Percentiles rank a stretch among this genome's conserved stretches.
Conservation (phyloP, 139 green algal species). For the Tetraselmis chui region DNA sequence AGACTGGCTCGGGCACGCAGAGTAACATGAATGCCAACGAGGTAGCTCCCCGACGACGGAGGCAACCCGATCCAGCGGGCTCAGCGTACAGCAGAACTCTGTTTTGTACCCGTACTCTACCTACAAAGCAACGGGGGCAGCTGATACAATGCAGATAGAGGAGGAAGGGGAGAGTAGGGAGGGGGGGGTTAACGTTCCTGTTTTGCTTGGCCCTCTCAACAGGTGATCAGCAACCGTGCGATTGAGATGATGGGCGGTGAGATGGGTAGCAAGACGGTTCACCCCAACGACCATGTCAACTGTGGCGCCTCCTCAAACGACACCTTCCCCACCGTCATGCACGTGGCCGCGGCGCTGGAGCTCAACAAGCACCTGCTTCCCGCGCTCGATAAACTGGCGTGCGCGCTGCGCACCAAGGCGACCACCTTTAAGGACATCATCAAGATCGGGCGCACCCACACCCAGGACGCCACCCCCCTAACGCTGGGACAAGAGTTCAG, state of each 20-base stretch:
- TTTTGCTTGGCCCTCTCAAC: too few species aligned
- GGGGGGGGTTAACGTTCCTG: too few species aligned
- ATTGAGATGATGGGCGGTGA: conserved; percentile 77
- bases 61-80: too few species aligned
- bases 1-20: conserved; percentile 90
- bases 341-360: conserved; percentile 80
- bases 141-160: too few species aligned
- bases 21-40: conserved; percentile 98
- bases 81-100: too few species aligned
- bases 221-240: conserved; percentile 62
- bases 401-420: conserved; percentile 56
- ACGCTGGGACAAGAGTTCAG: too few species aligned
- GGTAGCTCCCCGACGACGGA: too few species aligned
- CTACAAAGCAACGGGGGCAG: too few species aligned
- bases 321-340: conserved; percentile 94
- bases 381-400: neutral
- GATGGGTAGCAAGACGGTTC: conserved; percentile 77
- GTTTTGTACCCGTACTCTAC: too few species aligned
- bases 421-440: conserved; percentile 78
- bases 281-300: conserved; percentile 98
- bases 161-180: too few species aligned
- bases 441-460: conserved; percentile 96
- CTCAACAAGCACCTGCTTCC: conserved; percentile 63
- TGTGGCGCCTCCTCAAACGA: conserved; percentile 90
- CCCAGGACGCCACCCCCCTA: too few species aligned